Evolutionary conservation across 768 basidiomycete genomes (phyloP).

Genomic region (Krasilnikovozyma curviuscula): DNA sequence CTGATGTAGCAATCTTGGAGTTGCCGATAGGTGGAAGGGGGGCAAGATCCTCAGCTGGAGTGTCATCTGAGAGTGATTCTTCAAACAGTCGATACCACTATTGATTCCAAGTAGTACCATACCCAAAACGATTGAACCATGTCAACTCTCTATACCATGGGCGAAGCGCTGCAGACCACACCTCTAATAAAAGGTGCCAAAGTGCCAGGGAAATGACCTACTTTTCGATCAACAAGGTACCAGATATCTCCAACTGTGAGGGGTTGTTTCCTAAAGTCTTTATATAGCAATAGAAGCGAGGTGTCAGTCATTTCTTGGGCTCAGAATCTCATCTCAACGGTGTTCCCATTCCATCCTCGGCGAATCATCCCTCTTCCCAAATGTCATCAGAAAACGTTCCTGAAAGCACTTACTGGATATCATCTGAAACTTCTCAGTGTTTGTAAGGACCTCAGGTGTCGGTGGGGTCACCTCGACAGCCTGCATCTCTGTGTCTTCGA

Average conservation of each 20-base stretch:
- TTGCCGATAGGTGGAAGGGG: slow-evolving; percentile 51
- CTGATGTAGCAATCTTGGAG: slow-evolving; percentile 38
- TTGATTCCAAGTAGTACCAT: too few relatives aligned
- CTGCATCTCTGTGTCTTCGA: background rate
- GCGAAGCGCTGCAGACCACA: too few relatives aligned
- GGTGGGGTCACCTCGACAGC: background rate
- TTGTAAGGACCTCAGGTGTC: background rate
- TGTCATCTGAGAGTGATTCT: background rate
- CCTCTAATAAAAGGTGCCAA: background rate
- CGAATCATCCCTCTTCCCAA: too few relatives aligned
- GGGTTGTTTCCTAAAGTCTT: slow-evolving; percentile 11
- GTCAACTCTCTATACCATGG: background rate
- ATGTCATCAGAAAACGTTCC: too few relatives aligned
- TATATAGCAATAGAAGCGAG: background rate
- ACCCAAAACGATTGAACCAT: background rate
- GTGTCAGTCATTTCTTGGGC: background rate
- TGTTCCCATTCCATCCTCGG: too few relatives aligned
- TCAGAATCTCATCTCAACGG: too few relatives aligned
- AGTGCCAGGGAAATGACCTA: background rate
- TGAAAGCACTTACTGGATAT: background rate
- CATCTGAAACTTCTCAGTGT: slow-evolving; percentile 2
- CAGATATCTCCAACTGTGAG: slow-evolving; percentile 5
- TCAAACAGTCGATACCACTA: slow-evolving; percentile 11
- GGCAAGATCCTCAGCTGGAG: background rate
- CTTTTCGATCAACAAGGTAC: slow-evolving; percentile 9